Conservation (phyloP, 345 rosid species). For the Eucalyptus marginata region DNA sequence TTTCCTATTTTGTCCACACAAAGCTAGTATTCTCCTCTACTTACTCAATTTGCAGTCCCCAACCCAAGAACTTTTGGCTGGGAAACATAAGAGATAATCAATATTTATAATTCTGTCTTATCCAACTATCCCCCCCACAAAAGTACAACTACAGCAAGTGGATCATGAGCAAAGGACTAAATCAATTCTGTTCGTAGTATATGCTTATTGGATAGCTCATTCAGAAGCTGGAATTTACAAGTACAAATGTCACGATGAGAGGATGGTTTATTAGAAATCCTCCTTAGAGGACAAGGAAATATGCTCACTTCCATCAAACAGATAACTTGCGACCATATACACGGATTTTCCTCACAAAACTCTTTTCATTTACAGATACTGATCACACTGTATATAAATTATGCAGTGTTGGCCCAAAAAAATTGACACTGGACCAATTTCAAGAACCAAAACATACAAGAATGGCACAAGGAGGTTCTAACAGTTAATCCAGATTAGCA, state of each 20-base stretch:
- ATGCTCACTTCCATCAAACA: background rate
- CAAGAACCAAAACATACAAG: background rate
- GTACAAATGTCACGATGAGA: background rate
- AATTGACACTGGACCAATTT: background rate
- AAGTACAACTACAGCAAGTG: background rate
- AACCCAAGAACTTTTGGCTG: background rate
- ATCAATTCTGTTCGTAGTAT: background rate
- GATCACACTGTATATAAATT: background rate
- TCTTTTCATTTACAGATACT: background rate
- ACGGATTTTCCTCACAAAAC: background rate
- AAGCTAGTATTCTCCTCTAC: background rate
- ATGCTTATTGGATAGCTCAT: background rate
- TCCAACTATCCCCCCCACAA: background rate
- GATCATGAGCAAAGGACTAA: background rate
- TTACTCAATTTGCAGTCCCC: background rate
- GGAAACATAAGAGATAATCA: background rate
- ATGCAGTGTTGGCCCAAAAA: background rate
- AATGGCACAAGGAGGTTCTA: background rate
- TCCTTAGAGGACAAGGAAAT: background rate
- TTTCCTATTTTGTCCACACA: background rate
- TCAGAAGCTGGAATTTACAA: background rate
- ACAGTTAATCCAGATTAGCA: constrained; percentile 6
- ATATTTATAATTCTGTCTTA: background rate
- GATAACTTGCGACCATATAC: background rate
- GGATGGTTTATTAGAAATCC: background rate